Evolutionary conservation across 148 eudicot genomes (phyloP).

Genomic region (Linanthus parryae): DNA sequence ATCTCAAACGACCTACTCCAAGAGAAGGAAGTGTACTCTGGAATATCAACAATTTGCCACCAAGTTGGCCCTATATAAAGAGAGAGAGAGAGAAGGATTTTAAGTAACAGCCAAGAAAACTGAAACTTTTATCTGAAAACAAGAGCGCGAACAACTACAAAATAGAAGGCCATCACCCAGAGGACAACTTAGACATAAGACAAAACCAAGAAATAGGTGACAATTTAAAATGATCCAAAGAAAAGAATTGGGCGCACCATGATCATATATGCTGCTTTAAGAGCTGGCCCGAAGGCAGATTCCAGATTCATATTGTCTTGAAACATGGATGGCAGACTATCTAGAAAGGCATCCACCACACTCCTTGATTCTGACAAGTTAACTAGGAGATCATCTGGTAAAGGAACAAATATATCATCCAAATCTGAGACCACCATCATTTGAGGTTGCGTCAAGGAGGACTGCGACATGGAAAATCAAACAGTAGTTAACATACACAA

Average conservation of each 20-base stretch:
- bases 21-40: constrained; percentile 89
- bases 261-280: constrained; percentile 87
- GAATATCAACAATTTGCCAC: constrained; percentile 94
- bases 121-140: no score
- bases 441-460: constrained; percentile 93
- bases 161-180: no score
- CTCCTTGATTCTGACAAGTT: constrained; percentile 93
- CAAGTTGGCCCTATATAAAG: constrained; percentile 74
- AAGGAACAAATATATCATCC: constrained; percentile 90
- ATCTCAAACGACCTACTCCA: constrained; percentile 83
- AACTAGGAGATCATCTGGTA: constrained; percentile 99
- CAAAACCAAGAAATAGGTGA: no score
- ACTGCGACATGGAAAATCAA: constrained; percentile 51
- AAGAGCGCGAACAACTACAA: no score
- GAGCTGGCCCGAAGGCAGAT: constrained; percentile 99
- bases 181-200: no score
- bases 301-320: constrained; percentile 77
- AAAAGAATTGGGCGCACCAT: constrained; percentile 40
- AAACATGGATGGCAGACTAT: constrained; percentile 93
- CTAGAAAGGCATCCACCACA: constrained; percentile 87
- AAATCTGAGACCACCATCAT: constrained; percentile 98
- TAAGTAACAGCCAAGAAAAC: no score
- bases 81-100: no score
- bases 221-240: neutral
- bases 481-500: no score